Conservation (phyloP, 352 stramenopile species). For the Globisporangium polare region DNA sequence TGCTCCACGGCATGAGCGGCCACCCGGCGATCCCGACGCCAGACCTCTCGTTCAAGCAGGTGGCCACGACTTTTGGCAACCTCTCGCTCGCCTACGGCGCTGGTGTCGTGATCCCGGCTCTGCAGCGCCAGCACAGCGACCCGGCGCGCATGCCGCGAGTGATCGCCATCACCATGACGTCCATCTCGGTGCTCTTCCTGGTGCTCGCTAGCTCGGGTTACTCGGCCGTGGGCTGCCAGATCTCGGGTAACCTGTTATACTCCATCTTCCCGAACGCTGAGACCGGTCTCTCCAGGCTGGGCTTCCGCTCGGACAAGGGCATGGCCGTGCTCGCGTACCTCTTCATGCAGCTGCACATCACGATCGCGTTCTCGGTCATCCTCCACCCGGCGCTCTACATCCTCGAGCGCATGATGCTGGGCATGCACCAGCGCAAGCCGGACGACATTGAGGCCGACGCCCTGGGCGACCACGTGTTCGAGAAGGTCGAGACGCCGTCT, state of each 20-base stretch:
- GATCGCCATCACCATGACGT: constrained; percentile 35
- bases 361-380: constrained; percentile 30
- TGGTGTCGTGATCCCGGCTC: constrained; percentile 25
- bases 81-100: constrained; percentile 25
- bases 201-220: constrained; percentile 35
- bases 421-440: constrained; percentile 21
- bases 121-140: constrained; percentile 25
- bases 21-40: constrained; percentile 16
- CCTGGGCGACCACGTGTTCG: neutral
- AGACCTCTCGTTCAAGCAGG: constrained; percentile 20
- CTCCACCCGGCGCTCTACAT: constrained; percentile 24
- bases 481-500: neutral
- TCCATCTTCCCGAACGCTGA: constrained; percentile 8
- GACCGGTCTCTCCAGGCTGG: constrained; percentile 9
- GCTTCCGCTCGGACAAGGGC: constrained; percentile 26
- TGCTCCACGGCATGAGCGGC: constrained; percentile 21
- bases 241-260: constrained; percentile 29
- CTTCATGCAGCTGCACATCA: constrained; percentile 19
- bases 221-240: constrained; percentile 46
- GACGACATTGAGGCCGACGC: neutral
- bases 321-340: constrained; percentile 22
- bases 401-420: constrained; percentile 22
- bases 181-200: constrained; percentile 43
- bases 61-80: constrained; percentile 24
- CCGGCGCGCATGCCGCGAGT: constrained; percentile 25